Evolutionary conservation across 2,329 filamentous ascomycete genomes (phyloP).

Genomic region (Tothia fuscella): DNA sequence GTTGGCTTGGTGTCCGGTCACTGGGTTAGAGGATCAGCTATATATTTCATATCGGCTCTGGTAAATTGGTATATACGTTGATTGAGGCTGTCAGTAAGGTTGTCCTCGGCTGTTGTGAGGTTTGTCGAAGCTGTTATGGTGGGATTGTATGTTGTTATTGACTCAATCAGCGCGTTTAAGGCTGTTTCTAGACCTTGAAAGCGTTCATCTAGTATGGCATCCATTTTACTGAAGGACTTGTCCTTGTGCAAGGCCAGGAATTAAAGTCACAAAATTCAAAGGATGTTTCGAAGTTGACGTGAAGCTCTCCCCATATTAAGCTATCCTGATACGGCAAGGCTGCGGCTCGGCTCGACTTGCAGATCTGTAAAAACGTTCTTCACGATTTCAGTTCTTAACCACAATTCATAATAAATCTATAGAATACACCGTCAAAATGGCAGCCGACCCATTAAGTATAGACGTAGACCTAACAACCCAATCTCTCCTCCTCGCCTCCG

Average conservation of each 20-base stretch:
- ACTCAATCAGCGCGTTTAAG: constrained; percentile 60
- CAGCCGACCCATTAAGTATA: neutral
- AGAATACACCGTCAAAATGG: too few relatives aligned
- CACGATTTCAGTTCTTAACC: too few relatives aligned
- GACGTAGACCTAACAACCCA: constrained; percentile 38
- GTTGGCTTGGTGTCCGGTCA: constrained; percentile 66
- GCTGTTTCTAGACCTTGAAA: constrained; percentile 36
- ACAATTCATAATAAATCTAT: too few relatives aligned
- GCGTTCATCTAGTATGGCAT: constrained; percentile 25
- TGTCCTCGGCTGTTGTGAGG: constrained; percentile 57
- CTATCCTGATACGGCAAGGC: too few relatives aligned
- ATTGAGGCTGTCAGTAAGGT: constrained; percentile 53
- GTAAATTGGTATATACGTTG: constrained; percentile 38
- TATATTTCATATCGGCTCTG: neutral
- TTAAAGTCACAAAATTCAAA: too few relatives aligned
- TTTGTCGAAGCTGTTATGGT: constrained; percentile 55
- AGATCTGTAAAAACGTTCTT: too few relatives aligned
- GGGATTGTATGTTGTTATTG: constrained; percentile 72
- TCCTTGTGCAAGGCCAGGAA: too few relatives aligned
- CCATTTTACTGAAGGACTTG: constrained; percentile 1
- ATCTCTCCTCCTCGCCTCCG: constrained; percentile 53
- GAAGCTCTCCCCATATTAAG: too few relatives aligned
- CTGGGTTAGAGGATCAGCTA: constrained; percentile 26
- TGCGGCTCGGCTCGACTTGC: too few relatives aligned
- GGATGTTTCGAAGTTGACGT: too few relatives aligned